phyloP scores from a whole-genome alignment of 805 yeast genomes.

The Kregervanrija pseudodelftensis region DNA sequence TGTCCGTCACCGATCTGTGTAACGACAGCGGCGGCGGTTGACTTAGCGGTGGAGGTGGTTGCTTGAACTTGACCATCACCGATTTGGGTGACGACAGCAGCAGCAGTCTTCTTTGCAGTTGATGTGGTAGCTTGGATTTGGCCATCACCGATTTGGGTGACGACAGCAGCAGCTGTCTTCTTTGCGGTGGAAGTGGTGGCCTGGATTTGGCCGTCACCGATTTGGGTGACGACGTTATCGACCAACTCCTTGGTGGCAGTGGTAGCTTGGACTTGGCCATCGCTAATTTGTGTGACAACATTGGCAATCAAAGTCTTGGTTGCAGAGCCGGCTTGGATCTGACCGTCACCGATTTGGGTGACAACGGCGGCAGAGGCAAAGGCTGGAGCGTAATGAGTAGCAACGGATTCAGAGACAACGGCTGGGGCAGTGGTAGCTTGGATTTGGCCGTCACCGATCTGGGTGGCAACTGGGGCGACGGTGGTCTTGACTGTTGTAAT shows the following conservation, averaged over 20 bases:
- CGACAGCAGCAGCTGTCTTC: slow-evolving; percentile 17
- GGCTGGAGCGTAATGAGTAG: slow-evolving; percentile 30
- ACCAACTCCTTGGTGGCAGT: slow-evolving; percentile 25
- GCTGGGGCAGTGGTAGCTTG: slow-evolving; percentile 31
- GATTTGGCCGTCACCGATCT: slow-evolving; percentile 36
- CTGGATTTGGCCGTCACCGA: slow-evolving; percentile 37
- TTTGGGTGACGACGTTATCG: slow-evolving; percentile 33
- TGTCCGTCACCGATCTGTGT: slow-evolving; percentile 45
- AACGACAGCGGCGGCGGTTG: slow-evolving; percentile 21
- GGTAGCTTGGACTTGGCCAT: slow-evolving; percentile 23
- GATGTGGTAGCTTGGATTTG: slow-evolving; percentile 19
- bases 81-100: slow-evolving; percentile 28
- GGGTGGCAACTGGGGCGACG: slow-evolving; percentile 6
- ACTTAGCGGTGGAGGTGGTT: slow-evolving; percentile 28
- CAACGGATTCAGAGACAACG: slow-evolving; percentile 11
- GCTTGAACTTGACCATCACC: slow-evolving; percentile 45
- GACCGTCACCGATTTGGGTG: slow-evolving; percentile 37
- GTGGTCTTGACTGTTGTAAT: background rate
- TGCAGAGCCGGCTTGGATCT: slow-evolving; percentile 31
- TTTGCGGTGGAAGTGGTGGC: slow-evolving; percentile 27
- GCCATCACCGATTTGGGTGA: slow-evolving; percentile 22
- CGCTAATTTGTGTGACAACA: slow-evolving; percentile 21
- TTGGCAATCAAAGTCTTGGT: slow-evolving; percentile 16
- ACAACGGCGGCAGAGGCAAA: slow-evolving; percentile 31
- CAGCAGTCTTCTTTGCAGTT: slow-evolving; percentile 31